Evolutionary conservation across 192 early-diverging fungal species (phyloP).

Genomic region (Obelidium mucronatum): DNA sequence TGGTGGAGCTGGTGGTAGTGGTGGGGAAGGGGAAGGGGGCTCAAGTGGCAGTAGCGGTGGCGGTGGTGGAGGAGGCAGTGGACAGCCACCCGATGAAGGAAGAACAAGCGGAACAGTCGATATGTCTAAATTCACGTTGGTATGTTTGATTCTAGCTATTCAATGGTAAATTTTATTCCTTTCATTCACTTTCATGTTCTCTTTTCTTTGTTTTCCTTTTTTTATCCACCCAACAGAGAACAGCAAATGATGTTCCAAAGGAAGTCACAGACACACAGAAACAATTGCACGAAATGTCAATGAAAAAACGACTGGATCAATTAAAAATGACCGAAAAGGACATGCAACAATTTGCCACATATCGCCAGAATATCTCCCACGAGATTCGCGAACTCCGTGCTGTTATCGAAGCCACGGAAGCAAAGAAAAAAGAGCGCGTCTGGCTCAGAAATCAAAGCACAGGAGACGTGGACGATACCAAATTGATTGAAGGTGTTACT

Average conservation of each 20-base stretch:
- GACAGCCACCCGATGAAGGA: not conserved
- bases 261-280: slow-evolving; percentile 51
- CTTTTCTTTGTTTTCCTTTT: not conserved
- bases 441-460: slow-evolving; percentile 83
- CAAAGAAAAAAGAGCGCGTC: slow-evolving; percentile 82
- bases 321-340: slow-evolving; percentile 78
- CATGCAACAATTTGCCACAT: slow-evolving; percentile 46
- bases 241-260: slow-evolving; percentile 50
- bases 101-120: slow-evolving; percentile 19
- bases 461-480: slow-evolving; percentile 83
- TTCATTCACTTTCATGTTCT: not conserved
- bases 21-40: slow-evolving; percentile 13
- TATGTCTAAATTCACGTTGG: slow-evolving; percentile 17
- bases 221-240: slow-evolving; percentile 17
- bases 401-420: slow-evolving; percentile 77
- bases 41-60: slow-evolving; percentile 19
- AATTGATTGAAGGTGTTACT: slow-evolving; percentile 75
- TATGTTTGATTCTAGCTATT: not conserved
- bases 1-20: not conserved
- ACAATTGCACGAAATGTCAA: slow-evolving; percentile 76
- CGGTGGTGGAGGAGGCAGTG: slow-evolving; percentile 24
- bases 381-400: slow-evolving; percentile 79
- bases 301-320: slow-evolving; percentile 70
- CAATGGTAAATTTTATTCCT: slow-evolving; percentile 2
- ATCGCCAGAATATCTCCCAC: slow-evolving; percentile 62